Conservation (phyloP, 78 protist species). For the Planoprotostelium fungivorum region DNA sequence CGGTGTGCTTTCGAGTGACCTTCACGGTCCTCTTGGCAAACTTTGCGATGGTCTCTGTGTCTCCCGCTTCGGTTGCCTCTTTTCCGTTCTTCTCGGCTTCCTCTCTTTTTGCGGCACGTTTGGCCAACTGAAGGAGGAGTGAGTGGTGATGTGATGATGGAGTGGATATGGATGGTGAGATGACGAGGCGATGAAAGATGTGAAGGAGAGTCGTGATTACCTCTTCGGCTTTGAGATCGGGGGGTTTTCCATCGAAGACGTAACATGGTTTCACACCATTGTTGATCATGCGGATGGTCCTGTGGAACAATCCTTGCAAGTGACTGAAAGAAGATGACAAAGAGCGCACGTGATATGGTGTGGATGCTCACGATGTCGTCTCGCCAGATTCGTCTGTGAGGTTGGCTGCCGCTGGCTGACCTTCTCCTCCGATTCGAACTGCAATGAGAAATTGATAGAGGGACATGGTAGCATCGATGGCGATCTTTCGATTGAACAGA, state of each 20-base stretch:
- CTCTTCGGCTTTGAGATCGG: constrained; percentile 89
- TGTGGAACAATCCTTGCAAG: constrained; percentile 89
- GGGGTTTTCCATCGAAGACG: constrained; percentile 99
- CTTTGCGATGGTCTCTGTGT: constrained; percentile 74
- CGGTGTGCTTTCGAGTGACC: constrained; percentile 85
- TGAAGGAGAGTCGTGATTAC: no score
- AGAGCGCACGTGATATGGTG: background rate
- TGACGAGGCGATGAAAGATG: no score
- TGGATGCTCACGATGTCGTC: constrained; percentile 70
- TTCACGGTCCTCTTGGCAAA: constrained; percentile 70
- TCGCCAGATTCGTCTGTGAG: constrained; percentile 84
- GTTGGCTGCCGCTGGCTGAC: constrained; percentile 5
- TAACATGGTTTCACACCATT: constrained; percentile 96
- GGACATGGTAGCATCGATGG: constrained; percentile 93
- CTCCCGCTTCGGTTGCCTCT: constrained; percentile 85
- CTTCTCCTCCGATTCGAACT: constrained; percentile 12
- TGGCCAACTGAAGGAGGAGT: constrained; percentile 68
- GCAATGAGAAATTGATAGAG: constrained; percentile 95
- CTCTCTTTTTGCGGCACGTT: constrained; percentile 73
- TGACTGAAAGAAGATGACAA: constrained; percentile 47
- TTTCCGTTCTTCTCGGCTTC: constrained; percentile 72
- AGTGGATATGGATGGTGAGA: constrained; percentile 1
- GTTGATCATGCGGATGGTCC: constrained; percentile 94
- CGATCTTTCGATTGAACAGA: constrained; percentile 81
- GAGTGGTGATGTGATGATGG: background rate